These are phyloP conservation scores for Rhinocladiella mackenziei DNA, from an alignment of 2,329 filamentous ascomycete genomes.

Conservation along the genomic window DNA sequence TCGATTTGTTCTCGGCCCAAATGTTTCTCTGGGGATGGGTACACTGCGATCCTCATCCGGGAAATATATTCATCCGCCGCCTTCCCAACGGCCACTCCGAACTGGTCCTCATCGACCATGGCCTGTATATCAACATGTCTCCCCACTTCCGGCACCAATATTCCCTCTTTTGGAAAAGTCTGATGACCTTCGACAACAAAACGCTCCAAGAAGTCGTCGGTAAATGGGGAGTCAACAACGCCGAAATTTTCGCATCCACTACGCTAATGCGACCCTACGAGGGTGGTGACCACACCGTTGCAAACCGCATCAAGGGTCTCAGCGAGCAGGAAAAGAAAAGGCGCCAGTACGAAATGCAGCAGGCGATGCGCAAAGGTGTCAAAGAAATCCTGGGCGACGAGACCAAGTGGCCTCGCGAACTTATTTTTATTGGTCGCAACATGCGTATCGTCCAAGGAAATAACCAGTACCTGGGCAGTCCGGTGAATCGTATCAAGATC, in stretches of 20 bases:
- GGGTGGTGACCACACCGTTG: conserved; percentile 69
- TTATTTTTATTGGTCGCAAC: conserved; percentile 88
- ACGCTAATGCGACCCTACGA: conserved; percentile 88
- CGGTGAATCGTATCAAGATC: conserved; percentile 88
- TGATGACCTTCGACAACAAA: conserved; percentile 88
- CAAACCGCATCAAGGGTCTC: conserved; percentile 54
- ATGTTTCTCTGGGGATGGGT: conserved; percentile 97
- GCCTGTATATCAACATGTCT: conserved; percentile 88
- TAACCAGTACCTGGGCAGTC: conserved; percentile 84
- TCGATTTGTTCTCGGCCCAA: conserved; percentile 93
- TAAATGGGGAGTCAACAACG: conserved; percentile 81
- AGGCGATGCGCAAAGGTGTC: conserved; percentile 66
- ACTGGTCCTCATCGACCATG: conserved; percentile 94
- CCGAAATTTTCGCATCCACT: conserved; percentile 86
- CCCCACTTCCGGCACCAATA: conserved; percentile 82
- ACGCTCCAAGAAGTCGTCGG: conserved; percentile 68
- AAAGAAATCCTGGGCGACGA: conserved; percentile 79
- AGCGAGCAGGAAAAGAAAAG: conserved; percentile 54
- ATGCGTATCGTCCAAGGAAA: conserved; percentile 90
- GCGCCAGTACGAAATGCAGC: conserved; percentile 73
- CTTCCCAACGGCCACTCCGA: conserved; percentile 77
- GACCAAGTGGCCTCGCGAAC: conserved; percentile 81
- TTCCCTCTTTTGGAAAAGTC: conserved; percentile 83
- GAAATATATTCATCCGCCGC: conserved; percentile 93
- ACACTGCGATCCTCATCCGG: conserved; percentile 94